These are phyloP conservation scores for Dendrobium officinale DNA, from an alignment of 106 monocot genomes.

Conservation along the genomic window DNA sequence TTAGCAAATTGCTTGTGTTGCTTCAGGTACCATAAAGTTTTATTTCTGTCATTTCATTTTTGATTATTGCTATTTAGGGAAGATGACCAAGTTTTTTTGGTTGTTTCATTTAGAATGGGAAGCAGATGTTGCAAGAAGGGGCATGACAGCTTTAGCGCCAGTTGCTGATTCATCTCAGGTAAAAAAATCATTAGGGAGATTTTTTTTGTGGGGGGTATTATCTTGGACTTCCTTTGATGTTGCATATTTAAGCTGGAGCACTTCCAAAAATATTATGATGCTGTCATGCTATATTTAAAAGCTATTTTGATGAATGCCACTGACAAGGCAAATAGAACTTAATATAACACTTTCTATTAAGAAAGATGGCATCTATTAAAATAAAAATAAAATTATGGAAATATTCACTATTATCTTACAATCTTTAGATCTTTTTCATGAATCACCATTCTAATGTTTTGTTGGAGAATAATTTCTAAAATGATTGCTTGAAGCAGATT, in stretches of 20 bases:
- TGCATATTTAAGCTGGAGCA: conserved; percentile 52
- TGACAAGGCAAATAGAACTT: conserved; percentile 74
- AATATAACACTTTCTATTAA: no score
- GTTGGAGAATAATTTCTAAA: neutral
- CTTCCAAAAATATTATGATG: conserved; percentile 95
- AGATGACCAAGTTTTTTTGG: neutral
- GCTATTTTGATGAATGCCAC: conserved; percentile 92
- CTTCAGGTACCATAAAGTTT: conserved; percentile 47
- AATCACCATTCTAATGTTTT: neutral
- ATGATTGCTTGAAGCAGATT: neutral
- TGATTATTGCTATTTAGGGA: neutral
- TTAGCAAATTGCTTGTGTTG: conserved; percentile 84
- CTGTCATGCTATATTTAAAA: conserved; percentile 90
- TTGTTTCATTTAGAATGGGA: conserved; percentile 54
- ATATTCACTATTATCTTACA: no score
- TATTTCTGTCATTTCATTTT: neutral
- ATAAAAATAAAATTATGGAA: no score
- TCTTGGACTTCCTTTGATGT: conserved; percentile 4
- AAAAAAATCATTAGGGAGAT: conserved; percentile 5
- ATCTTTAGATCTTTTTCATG: neutral
- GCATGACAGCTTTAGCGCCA: conserved; percentile 89
- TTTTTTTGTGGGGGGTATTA: neutral
- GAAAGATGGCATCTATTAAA: no score
- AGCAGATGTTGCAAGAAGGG: conserved; percentile 95
- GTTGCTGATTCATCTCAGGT: conserved; percentile 99